Base-by-base conservation (phyloP, 148 eudicot genomes). In the Rhododendron kiyosumense region DNA sequence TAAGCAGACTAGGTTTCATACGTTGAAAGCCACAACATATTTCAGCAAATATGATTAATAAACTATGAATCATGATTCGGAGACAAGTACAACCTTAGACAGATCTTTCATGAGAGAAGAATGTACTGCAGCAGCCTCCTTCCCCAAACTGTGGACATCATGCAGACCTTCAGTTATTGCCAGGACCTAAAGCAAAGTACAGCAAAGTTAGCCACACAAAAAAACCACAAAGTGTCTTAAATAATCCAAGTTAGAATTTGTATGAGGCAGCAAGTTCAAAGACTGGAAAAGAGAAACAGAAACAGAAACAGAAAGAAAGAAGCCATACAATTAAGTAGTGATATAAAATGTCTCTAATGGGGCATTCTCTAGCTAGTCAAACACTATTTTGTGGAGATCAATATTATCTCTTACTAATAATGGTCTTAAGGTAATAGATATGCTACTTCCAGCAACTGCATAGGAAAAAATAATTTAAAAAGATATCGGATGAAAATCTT, bases 71-170 rank as follows among this genome's bases (percentile, higher is more conserved):
- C 15, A 67, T 73, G 22, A 67, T 54, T 52, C 43, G 46, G 38
- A 87, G 79, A 86, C 82, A 67, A 84, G 79, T 3, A 85, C 76
- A 81, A 97, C 99, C 99, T 97, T 95, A 26, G 96, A 91, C 83
- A 97, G 94, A 81, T 91, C 90, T 87, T 88, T 90, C 96, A 95
- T 92, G 84, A 97, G 94, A 89, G 95, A 90, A 89, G 63, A 77
- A 91, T 97, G 99, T 90, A 94, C 92, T 15, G 92, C 91, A 82
- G 94, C 92, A 88, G 99, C 99, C 86, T 97, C 99, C 89, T 95
- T 97, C 84, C 98, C 98, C 95, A 95, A 89, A 87, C 91, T 94
- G 89, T 95, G 95, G 88, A 97, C 94, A 86, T 97, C 98, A 87
- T 91, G 96, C 76, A 97, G 92, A 85, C 93, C 98, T 87, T 93